Evolutionary conservation across 2,329 filamentous ascomycete genomes (phyloP), one percentile per base, ranked within the genome.

Genomic region (Macrophomina tecta): DNA sequence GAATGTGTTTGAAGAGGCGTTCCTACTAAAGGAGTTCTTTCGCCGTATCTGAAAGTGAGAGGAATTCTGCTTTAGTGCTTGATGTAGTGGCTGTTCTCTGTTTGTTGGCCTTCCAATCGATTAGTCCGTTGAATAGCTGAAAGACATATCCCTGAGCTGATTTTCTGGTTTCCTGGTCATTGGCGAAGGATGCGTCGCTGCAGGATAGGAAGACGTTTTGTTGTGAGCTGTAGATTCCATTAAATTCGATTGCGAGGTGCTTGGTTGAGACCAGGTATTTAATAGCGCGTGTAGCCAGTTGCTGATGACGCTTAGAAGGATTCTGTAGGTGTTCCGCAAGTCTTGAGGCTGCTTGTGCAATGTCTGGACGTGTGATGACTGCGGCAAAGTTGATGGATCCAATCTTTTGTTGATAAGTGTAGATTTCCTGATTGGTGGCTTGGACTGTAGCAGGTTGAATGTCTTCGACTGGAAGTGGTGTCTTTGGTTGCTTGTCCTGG

Each of bases 61-160:
- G 36, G 11, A 38, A 38, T 38, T 38, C 36, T 5, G 36, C 36
- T 38, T 38, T 11, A 5, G 11, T 38, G 36, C 36, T 38, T 38
- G 11, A 38, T 5, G 36, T 38, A 38, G 36, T 38, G 11, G 11
- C 36, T 38, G 11, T 38, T 38, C 36, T 38, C 64, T 71, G 65
- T 42, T 70, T 56, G 28, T 58, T 64, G 1, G 68, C 65, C 48
- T 70, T 69, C 69, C 61, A 73, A 45, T 72, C 67, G 34, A 74
- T 68, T 12, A 67, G 67, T 23, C 64, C 34, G 9, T 68, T 64
- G 48, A 67, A 74, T 16, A 75, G 69, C 14, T 48, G 32, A 65
- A 75, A 72, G 38, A 72, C 16, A 49, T 69, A 74, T 18, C 71
- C 72, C 52, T 73, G 45, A n/a, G 69, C 70, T 63, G 66, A 69